Evolutionary conservation across 2,329 filamentous ascomycete genomes (phyloP).

Genomic region (Talaromyces piceae): DNA sequence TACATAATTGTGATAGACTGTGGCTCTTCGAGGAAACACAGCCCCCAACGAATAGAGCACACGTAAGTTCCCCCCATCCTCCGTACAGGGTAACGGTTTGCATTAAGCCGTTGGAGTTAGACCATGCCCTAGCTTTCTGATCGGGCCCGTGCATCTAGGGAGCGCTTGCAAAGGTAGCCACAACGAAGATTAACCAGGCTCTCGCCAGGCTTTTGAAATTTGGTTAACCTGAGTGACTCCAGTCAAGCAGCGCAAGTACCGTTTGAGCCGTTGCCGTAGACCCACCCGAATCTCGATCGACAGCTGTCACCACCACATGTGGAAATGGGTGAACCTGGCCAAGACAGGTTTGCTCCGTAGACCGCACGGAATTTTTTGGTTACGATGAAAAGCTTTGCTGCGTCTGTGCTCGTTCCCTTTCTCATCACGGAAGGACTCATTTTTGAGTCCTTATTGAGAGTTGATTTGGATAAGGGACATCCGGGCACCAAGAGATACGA

Average conservation of each 20-base stretch:
- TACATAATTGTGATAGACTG: not conserved
- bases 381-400: not conserved
- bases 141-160: not conserved
- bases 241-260: no score
- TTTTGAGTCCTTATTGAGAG: not conserved
- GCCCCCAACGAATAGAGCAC: not conserved
- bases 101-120: not conserved
- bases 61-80: not conserved
- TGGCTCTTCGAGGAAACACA: not conserved
- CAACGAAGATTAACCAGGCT: not conserved
- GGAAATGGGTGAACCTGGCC: conserved; percentile 2
- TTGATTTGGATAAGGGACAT: not conserved
- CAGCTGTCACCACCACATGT: conserved; percentile 6
- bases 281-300: conserved; percentile 9
- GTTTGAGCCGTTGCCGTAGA: conserved; percentile 3
- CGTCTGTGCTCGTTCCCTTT: not conserved
- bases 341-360: conserved; percentile 1
- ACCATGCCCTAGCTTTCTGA: not conserved
- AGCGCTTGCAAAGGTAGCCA: not conserved
- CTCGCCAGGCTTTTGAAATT: no score
- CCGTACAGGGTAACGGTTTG: not conserved
- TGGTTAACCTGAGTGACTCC: no score
- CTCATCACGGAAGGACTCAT: not conserved
- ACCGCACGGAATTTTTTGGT: not conserved
- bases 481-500: not conserved